Evolutionary conservation across 1,284 basidiomycete species (phyloP), one percentile per base, ranked within the genome.

Genomic region (Sanghuangporus baumii): DNA sequence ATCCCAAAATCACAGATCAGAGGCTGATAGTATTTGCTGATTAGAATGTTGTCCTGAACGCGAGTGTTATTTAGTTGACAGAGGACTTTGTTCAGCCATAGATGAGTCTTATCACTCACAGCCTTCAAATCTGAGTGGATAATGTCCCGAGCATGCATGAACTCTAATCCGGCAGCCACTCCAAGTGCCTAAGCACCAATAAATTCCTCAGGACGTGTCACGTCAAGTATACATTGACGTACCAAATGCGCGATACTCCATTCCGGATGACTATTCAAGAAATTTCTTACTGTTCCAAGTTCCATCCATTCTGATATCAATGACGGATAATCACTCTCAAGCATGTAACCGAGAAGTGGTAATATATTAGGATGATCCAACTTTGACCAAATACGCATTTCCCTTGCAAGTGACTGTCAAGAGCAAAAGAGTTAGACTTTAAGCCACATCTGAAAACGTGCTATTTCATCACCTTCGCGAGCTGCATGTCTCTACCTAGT

Each of bases 41-140:
- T 47, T 6, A 62, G 31, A 26, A 62, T 26, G n/a, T 62, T 62
- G 9, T 41, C 40, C 55, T 59, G 23, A 59, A n/a, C n/a, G 5
- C 20, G 14, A n/a, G 14, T 2, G n/a, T 23, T 23, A 20, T 8
- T 20, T 8, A 8, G 16, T n/a, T 48, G 8, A 8, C 12, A 48
- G 9, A 11, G 16, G 18, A n/a, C 46, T 20, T 16, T 11, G 9
- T 23, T 52, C 23, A 6, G 31, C 16, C 26, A 12, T 18, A 7
- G 31, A 6, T 11, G 5, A 26, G n/a, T 14, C 9, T 8, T n/a
- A n/a, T 8, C 12, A 58, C 52, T 11, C 20, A 62, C 60, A 3
- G 41, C 40, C 46, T 62, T 62, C 12, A 62, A n/a, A 34, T 62
- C 60, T 6, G 60, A 62, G 20, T 62, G 60, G 6, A 62, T 34